Conservation (phyloP, 192 early-diverging fungal genomes). For the Martensiomyces pterosporus region DNA sequence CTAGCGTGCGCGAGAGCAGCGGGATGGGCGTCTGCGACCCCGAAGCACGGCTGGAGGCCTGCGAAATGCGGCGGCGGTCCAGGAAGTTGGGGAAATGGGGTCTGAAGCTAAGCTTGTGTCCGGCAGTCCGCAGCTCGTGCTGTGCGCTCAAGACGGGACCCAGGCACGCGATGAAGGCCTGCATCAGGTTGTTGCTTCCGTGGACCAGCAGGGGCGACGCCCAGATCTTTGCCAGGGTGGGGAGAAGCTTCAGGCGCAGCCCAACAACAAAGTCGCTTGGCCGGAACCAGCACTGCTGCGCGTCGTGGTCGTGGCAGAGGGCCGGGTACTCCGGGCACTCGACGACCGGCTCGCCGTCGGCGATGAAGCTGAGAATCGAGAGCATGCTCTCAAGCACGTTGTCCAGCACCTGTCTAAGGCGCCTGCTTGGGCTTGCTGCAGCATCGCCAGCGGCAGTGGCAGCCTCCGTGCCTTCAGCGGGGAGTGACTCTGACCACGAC, state of each 20-base stretch:
- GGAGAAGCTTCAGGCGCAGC: slow-evolving; percentile 58
- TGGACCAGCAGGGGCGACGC: slow-evolving; percentile 54
- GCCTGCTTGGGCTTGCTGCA: slow-evolving; percentile 6
- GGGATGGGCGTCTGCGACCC: slow-evolving; percentile 31
- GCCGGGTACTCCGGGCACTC: slow-evolving; percentile 59
- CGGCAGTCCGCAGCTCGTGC: slow-evolving; percentile 52
- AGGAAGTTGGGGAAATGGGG: slow-evolving; percentile 26
- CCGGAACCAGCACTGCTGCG: slow-evolving; percentile 63
- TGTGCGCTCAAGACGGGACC: slow-evolving; percentile 69
- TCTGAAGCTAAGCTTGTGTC: slow-evolving; percentile 3
- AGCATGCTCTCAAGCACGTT: slow-evolving; percentile 42
- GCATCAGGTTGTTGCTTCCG: slow-evolving; percentile 54
- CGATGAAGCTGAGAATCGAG: slow-evolving; percentile 61
- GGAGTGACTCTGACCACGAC: slow-evolving; percentile 40
- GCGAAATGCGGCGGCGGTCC: slow-evolving; percentile 13
- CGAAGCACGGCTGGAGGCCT: slow-evolving; percentile 6
- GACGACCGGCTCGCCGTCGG: slow-evolving; percentile 65
- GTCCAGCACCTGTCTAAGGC: slow-evolving; percentile 28
- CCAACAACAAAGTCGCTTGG: slow-evolving; percentile 63
- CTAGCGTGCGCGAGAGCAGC: slow-evolving; percentile 20
- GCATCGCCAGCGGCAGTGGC: neutral
- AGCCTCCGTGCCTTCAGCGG: slow-evolving; percentile 1
- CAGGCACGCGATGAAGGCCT: slow-evolving; percentile 58
- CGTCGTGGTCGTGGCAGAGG: slow-evolving; percentile 32
- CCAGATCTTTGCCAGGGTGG: slow-evolving; percentile 62